These are phyloP conservation scores for Asterophora parasitica DNA, from an alignment of 768 basidiomycete species.

Conservation along the genomic window DNA sequence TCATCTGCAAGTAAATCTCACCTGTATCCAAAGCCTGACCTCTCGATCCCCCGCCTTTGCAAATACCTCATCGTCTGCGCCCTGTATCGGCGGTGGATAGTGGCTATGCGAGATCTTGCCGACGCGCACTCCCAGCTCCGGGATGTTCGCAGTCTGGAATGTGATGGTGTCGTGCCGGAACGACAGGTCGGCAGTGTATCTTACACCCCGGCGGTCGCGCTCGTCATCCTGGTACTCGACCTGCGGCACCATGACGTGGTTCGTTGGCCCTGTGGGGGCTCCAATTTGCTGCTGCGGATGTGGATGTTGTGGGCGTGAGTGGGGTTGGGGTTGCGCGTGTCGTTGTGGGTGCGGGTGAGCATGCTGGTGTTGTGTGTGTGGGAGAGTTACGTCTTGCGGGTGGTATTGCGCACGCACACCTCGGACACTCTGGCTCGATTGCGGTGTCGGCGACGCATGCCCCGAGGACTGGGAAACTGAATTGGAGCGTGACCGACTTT, in stretches of 20 bases:
- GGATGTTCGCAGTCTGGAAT: slow-evolving; percentile 26
- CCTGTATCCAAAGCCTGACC: slow-evolving; percentile 32
- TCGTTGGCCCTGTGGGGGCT: slow-evolving; percentile 18
- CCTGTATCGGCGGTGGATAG: slow-evolving; percentile 16
- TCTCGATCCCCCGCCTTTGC: slow-evolving; percentile 18
- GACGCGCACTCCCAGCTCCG: slow-evolving; percentile 26
- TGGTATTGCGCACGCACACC: background rate
- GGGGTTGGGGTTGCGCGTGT: background rate
- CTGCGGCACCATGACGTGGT: slow-evolving; percentile 25
- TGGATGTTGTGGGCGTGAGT: background rate
- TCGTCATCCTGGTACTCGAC: slow-evolving; percentile 17
- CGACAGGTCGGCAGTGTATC: slow-evolving; percentile 13
- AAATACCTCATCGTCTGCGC: slow-evolving; percentile 19
- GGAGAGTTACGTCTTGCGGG: slow-evolving; percentile 5
- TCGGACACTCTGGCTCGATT: slow-evolving; percentile 3
- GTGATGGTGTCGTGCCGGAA: slow-evolving; percentile 23
- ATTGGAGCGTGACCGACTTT: slow-evolving; percentile 2
- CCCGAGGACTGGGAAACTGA: slow-evolving; percentile 7
- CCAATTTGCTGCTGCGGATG: background rate
- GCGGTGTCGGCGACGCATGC: background rate
- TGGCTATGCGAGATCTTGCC: slow-evolving; percentile 20
- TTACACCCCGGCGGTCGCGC: background rate
- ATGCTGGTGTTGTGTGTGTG: background rate
- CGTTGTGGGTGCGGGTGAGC: background rate
- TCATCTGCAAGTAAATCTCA: slow-evolving; percentile 15